Evolutionary conservation across 2,329 filamentous ascomycete genomes (phyloP).

Genomic region (Tympanopsis confertula): DNA sequence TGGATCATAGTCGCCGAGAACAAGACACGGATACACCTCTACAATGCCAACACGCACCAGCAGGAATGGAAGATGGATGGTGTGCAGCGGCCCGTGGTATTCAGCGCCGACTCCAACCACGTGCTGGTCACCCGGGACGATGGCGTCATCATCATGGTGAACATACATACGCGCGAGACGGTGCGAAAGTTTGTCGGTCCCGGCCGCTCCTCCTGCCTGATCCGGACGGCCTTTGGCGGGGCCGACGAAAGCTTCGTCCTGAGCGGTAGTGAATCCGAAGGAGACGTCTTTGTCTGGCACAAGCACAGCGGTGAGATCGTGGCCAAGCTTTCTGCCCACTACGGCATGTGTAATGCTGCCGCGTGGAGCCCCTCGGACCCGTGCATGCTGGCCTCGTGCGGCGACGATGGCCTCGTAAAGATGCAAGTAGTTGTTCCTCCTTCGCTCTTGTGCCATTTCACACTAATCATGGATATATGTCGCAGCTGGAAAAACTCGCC

Average conservation of each 20-base stretch:
- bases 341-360: conserved; percentile 70
- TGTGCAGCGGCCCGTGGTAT: conserved; percentile 58
- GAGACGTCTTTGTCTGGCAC: conserved; percentile 78
- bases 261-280: conserved; percentile 74
- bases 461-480: too few relatives aligned
- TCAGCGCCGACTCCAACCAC: conserved; percentile 70
- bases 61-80: conserved; percentile 65
- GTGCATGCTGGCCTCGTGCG: conserved; percentile 78
- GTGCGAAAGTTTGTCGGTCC: conserved; percentile 68
- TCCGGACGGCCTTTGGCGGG: conserved; percentile 75
- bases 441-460: too few relatives aligned
- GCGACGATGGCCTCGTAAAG: conserved; percentile 74
- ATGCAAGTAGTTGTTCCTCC: conserved; percentile 49
- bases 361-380: conserved; percentile 80
- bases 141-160: conserved; percentile 66
- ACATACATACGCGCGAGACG: conserved; percentile 61
- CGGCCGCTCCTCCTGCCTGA: conserved; percentile 64
- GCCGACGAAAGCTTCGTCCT: conserved; percentile 85
- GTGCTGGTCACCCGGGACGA: conserved; percentile 74
- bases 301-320: conserved; percentile 69
- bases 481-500: too few relatives aligned
- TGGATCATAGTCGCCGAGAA: conserved; percentile 71
- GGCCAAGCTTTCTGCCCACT: conserved; percentile 66
- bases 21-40: conserved; percentile 63
- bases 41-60: conserved; percentile 64